These are phyloP conservation scores for Verticillium dahliae DNA, from an alignment of 2,329 filamentous ascomycete species.

Conservation along the genomic window DNA sequence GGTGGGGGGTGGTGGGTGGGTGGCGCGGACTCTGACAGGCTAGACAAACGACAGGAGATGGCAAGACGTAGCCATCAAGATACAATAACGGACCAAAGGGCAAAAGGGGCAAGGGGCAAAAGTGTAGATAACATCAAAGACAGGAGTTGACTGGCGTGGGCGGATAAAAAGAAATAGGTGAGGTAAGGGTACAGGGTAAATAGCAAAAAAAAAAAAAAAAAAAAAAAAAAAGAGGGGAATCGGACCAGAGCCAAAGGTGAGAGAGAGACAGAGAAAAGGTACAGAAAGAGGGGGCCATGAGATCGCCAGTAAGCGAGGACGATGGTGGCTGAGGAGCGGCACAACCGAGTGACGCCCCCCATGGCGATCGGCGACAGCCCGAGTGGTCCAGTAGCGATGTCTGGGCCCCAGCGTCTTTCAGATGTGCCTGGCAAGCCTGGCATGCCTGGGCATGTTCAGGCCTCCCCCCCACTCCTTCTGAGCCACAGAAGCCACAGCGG, in stretches of 20 bases:
- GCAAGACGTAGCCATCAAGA: too few relatives aligned
- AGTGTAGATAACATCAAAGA: background rate
- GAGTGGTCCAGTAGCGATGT: background rate
- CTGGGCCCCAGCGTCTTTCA: background rate
- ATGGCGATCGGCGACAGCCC: constrained; percentile 1
- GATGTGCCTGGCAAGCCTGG: background rate
- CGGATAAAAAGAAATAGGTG: background rate
- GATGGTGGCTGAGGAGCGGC: background rate
- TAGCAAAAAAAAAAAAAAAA: background rate
- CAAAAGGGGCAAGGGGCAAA: background rate
- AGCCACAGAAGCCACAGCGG: constrained; percentile 2
- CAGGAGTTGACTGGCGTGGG: background rate
- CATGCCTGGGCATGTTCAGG: background rate
- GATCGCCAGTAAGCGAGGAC: background rate
- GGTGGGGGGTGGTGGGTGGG: too few relatives aligned
- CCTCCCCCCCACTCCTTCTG: background rate
- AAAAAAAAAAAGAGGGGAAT: background rate
- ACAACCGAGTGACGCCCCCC: background rate
- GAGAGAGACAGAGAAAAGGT: background rate
- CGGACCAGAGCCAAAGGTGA: background rate
- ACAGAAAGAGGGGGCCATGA: background rate
- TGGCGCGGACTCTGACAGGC: too few relatives aligned
- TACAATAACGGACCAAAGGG: too few relatives aligned
- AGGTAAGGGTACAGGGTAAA: background rate
- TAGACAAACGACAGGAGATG: too few relatives aligned